Base-by-base conservation (phyloP, 176 grass and related monocot genomes). In the Olyra latifolia region DNA sequence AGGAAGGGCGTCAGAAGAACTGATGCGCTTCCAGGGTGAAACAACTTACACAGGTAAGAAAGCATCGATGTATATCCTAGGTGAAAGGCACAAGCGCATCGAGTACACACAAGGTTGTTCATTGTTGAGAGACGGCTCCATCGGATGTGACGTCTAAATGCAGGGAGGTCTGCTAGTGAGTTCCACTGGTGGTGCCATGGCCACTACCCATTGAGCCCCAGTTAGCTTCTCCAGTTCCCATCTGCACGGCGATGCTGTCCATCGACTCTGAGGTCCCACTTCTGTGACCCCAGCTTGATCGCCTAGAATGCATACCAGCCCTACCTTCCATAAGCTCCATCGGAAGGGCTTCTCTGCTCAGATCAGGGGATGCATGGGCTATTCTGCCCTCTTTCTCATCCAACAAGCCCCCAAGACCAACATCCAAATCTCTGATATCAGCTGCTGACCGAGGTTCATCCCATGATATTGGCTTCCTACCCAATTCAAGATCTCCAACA, bases 401-500 rank as follows among this genome's bases (percentile, higher is more conserved):
- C 76, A 92, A n/a, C 41, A 90, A 81, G 13, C 77, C 88, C 1
- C 89, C 76, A 10, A 94, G 28, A 29, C 84, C 91, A 48, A 84
- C 91, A n/a, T 94, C 92, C 5, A 92, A 78, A 75, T 97, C 95
- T 79, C 87, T 72, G 19, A 90, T 84, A 74, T 98, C 89, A 16
- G 88, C 87, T 10, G 83, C 92, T 7, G 95, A 84, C 69, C 89
- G 87, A 74, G 90, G 87, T 42, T 92, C 95, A 25, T 94, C 95
- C 95, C 95, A 98, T 78, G 91, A 88, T 63, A 94, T 38, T 5
- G 92, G 85, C 83, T 98, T 98, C 74, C 89, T 93, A 14, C 87
- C 95, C 85, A 94, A 60, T 77, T 94, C 94, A 59, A 97, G 67
- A 62, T 90, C 94, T 38, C 89, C 95, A 45, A 87, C 71, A 19